These are phyloP conservation scores for Irpex rosettiformis DNA, from an alignment of 1,284 basidiomycete species.

Conservation along the genomic window DNA sequence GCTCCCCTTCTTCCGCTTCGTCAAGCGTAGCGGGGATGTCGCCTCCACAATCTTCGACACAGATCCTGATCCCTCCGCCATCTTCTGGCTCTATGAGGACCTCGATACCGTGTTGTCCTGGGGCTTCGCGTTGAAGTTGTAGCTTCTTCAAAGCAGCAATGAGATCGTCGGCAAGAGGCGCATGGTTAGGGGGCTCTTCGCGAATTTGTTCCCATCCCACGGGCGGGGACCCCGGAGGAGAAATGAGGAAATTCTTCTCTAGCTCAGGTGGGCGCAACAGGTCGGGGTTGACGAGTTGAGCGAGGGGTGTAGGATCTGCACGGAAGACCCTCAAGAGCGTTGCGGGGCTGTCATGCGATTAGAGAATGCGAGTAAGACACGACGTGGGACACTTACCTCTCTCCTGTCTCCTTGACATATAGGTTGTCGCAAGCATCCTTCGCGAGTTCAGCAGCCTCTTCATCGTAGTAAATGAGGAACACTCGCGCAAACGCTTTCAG, in stretches of 20 bases:
- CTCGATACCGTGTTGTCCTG: constrained; percentile 35
- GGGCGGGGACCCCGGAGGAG: constrained; percentile 96
- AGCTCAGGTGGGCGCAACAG: constrained; percentile 78
- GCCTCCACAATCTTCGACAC: constrained; percentile 58
- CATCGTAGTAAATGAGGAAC: constrained; percentile 72
- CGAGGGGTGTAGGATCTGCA: constrained; percentile 69
- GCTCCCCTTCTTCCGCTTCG: constrained; percentile 26
- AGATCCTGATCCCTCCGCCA: constrained; percentile 70
- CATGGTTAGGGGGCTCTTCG: constrained; percentile 90
- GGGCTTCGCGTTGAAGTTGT: constrained; percentile 43
- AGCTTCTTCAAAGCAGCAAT: constrained; percentile 71
- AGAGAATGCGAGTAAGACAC: constrained; percentile 6
- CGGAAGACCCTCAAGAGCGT: constrained; percentile 74
- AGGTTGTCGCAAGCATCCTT: constrained; percentile 63
- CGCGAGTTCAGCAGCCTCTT: constrained; percentile 62
- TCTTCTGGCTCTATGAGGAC: constrained; percentile 60
- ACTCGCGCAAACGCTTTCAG: constrained; percentile 78
- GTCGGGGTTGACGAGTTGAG: constrained; percentile 40
- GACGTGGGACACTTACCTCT: constrained; percentile 40
- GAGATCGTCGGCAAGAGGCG: constrained; percentile 88
- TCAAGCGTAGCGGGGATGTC: constrained; percentile 25
- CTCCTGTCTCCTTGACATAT: constrained; percentile 45
- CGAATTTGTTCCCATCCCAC: constrained; percentile 93
- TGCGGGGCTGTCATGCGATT: constrained; percentile 36
- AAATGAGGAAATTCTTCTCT: constrained; percentile 96